Evolutionary conservation across 2,329 filamentous ascomycete species (phyloP), one percentile per base, ranked within the genome.

Genomic region (Aspergillus glaucus): DNA sequence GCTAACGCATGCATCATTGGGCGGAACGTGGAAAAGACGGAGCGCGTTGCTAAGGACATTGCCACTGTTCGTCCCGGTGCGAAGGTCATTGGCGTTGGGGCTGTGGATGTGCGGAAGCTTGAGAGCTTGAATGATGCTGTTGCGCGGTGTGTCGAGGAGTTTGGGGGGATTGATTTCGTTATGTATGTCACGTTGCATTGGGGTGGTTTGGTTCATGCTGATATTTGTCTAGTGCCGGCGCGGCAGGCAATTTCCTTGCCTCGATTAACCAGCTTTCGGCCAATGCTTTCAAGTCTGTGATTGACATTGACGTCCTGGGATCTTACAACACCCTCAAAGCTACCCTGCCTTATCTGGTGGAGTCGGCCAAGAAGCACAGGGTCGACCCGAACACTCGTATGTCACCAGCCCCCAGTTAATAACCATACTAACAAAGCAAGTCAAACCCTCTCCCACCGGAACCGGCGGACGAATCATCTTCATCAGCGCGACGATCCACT

Each of bases 311-410:
- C 66, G 86, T 95, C 2, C 70, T 97, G 32, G 93, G 93, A 28
- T 94, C 88, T 14, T 98, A 87, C 74, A 95, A 97, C 74, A 95
- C 90, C 2, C 78, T 95, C 63, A 97, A 97, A 73, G 90, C 92
- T 3, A 93, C 89, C 1, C 74, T 96, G 30, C 88, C 89, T 0
- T 79, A 95, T 61, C 80, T 98, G 3, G 71, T 89, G 10, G 78
- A 82, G 59, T 94, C 89, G n/a, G 84, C 87, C 1, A 70, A 73
- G 30, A 80, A 79, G 59, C 74, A 84, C 59, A 78, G 72, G 53
- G 78, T 78, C 15, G 81, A 86, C 56, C 78, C 80, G 2, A 80
- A 80, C 26, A 72, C 74, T 4, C 65, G 73, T 71, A 60, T 62
- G 63, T 64, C 40, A 14, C 6, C 34, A 2, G 34, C 17, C 14